Base-by-base conservation (phyloP, 306 rosid genomes). In the Dalbergia cultrata region DNA sequence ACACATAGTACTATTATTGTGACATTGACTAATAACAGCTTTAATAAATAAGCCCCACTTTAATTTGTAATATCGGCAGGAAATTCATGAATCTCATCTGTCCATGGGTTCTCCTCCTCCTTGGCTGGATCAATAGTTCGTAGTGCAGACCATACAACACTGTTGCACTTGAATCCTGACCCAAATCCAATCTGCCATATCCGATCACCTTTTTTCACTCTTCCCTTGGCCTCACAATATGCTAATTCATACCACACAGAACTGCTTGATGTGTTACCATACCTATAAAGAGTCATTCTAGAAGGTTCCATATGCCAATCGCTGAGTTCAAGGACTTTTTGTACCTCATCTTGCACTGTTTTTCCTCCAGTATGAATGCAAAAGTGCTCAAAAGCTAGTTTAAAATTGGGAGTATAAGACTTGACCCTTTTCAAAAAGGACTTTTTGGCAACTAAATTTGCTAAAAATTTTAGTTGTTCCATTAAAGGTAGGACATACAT, bases 81-180 rank as follows among this genome's bases (percentile, higher is more conserved):
- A 21, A 67, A 53, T 19, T 67, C 75, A 6, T 39, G 65, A 53
- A 76, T 76, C 18, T 52, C 41, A 49, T 76, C 56, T 6, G 16
- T 54, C 74, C 81, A 77, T 4, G 58, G 14, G 17, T 53, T 77
- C 17, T 16, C 67, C 8, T 16, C 67, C 8, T 65, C 31, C 0
- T 18, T 13, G 18, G 58, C 18, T 37, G 47, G 67, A 21, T 54
- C 57, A 77, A 77, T 12, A 18, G 21, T 53, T 39, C 45, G 5
- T 22, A 77, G 45, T 0, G 81, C 75, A 39, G 34, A 6, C 81
- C 66, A 66, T 17, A 77, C 81, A 14, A 45, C 74, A 54, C 74
- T 77, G 9, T 77, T 77, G 12, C 81, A 77, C 74, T 77, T 77
- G 33, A 77, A 77, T 9, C 81, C 81, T 1, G 74, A 35, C 17